phyloP scores from a whole-genome alignment of 129 eudicot species.

The Lactuca saligna region DNA sequence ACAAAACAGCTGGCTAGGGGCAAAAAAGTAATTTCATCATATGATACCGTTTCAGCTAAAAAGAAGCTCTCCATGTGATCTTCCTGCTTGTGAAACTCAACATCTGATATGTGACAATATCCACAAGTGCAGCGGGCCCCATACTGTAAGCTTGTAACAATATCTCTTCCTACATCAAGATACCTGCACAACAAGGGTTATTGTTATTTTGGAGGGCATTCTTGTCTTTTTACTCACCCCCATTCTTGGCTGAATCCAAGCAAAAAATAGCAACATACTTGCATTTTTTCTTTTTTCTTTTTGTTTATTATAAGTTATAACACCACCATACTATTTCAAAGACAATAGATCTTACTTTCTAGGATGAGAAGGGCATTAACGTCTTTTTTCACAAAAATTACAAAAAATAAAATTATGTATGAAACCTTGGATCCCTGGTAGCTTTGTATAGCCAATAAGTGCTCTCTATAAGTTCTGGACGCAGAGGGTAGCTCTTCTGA shows the following conservation, averaged over 20 bases:
- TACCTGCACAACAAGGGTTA: slow-evolving; percentile 41
- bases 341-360: not conserved
- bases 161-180: slow-evolving; percentile 95
- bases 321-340: not conserved
- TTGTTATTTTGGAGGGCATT: no score
- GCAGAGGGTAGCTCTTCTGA: slow-evolving; percentile 92
- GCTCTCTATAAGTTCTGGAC: slow-evolving; percentile 96
- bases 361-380: not conserved
- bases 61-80: slow-evolving; percentile 99
- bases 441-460: slow-evolving; percentile 99
- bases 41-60: slow-evolving; percentile 86
- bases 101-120: slow-evolving; percentile 95
- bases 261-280: no score
- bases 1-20: not conserved
- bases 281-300: no score
- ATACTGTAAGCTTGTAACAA: slow-evolving; percentile 81
- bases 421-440: slow-evolving; percentile 92
- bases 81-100: slow-evolving; percentile 88
- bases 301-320: not conserved
- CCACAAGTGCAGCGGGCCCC: slow-evolving; percentile 98
- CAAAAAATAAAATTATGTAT: slow-evolving; percentile 8
- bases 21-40: not conserved
- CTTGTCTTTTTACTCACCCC: no score
- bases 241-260: no score
- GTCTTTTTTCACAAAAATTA: no score